A percentile compares a stretch with the other conserved stretches of the same genome.
These are phyloP conservation scores for Alternaria dauci DNA, from an alignment of 2,329 filamentous ascomycete species.

Conservation along the genomic window DNA sequence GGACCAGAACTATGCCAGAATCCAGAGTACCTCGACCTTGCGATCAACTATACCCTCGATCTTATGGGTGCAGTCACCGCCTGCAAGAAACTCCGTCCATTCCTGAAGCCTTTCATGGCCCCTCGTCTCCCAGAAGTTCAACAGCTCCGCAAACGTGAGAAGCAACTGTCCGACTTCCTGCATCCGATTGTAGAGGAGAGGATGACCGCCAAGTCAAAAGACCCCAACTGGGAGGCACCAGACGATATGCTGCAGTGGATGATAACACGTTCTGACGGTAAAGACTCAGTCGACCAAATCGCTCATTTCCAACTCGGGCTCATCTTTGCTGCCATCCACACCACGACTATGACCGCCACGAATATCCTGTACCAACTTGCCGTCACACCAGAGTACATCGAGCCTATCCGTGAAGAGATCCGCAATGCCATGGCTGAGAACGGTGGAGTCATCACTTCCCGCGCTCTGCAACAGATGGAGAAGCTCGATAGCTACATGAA, in stretches of 20 bases:
- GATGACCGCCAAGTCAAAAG: slow-evolving; percentile 30
- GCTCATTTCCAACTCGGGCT: slow-evolving; percentile 33
- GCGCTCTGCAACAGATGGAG: slow-evolving; percentile 45
- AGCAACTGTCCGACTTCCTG: slow-evolving; percentile 24
- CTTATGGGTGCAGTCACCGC: slow-evolving; percentile 38
- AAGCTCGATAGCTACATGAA: slow-evolving; percentile 52
- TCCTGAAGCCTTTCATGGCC: slow-evolving; percentile 35
- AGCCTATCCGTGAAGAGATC: slow-evolving; percentile 54
- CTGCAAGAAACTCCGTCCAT: slow-evolving; percentile 39
- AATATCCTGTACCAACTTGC: slow-evolving; percentile 46
- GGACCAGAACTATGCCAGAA: slow-evolving; percentile 42
- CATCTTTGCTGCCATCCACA: slow-evolving; percentile 46
- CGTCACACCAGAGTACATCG: slow-evolving; percentile 51
- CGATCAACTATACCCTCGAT: slow-evolving; percentile 45
- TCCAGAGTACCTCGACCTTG: slow-evolving; percentile 41
- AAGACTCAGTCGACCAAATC: slow-evolving; percentile 7
- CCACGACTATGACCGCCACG: slow-evolving; percentile 37
- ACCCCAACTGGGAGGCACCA: slow-evolving; percentile 43
- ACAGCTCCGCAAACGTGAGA: slow-evolving; percentile 29
- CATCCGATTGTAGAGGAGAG: slow-evolving; percentile 39
- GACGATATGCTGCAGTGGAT: slow-evolving; percentile 53
- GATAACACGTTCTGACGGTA: slow-evolving; percentile 33
- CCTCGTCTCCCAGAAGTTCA: slow-evolving; percentile 37
- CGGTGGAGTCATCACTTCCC: slow-evolving; percentile 37
- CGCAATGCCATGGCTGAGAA: slow-evolving; percentile 50